Evolutionary conservation across 306 rosid species (phyloP), one percentile per base, ranked within the genome.

Genomic region (Casuarina glauca): DNA sequence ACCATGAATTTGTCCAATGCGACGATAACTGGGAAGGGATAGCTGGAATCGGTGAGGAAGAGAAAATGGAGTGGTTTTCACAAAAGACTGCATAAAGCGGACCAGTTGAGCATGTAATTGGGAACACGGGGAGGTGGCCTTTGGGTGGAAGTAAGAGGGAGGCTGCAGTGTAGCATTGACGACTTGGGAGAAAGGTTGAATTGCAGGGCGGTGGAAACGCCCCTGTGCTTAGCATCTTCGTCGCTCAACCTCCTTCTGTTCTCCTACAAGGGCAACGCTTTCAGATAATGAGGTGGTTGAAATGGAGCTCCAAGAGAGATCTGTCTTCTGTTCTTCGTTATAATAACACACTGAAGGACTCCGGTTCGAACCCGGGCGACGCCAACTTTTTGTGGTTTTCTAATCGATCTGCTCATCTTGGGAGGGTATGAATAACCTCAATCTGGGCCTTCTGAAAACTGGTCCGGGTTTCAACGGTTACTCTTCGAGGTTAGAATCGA

Each of bases 161-260:
- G 43, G 19, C n/a, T 42, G 69, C 58, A 70, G 82, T 74, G 74
- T 38, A 70, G 5, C 64, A 41, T 54, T 74, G 78, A 36, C 63
- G 44, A 20, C 77, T 39, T 75, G 73, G 64, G 68, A 69, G 32
- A 50, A 55, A 54, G 1, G 3, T 77, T 5, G 82, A 83, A 73
- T 35, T 74, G 83, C 78, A 66, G 11, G 80, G 80, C 36, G 87
- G 74, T 26, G 82, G 82, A 77, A 84, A 70, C 46, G 68, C 44
- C 52, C 82, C 70, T 49, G 84, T 45, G 64, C 70, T 76, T 69
- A 86, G 85, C 95, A 90, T 90, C 48, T 72, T 62, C 12, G 53
- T 36, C 36, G 75, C 81, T 44, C 76, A n/a, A 7, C 41, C 50
- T 51, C 45, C 63, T 51, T 20, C 26, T 17, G 70, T 58, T 38